Percentiles rank a stretch among this genome's conserved stretches.
phyloP scores from a whole-genome alignment of 768 basidiomycete genomes.

The Gymnopilus junonius region DNA sequence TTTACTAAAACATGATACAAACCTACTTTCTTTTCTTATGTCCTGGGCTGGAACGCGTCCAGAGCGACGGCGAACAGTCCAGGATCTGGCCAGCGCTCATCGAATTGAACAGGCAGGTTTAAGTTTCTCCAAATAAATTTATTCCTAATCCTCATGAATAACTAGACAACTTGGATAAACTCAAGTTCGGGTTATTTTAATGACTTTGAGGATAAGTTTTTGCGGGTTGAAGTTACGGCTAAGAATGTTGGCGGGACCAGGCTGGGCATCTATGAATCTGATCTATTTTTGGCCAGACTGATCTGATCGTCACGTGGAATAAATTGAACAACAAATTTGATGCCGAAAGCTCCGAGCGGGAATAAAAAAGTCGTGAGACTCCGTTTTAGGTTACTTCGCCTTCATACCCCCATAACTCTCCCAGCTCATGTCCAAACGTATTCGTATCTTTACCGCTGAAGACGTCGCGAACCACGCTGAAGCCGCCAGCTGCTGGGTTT shows the following conservation, averaged over 20 bases:
- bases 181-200: too few species aligned
- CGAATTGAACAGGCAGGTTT: neutral
- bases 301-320: neutral
- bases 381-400: neutral
- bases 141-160: too few species aligned
- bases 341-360: neutral
- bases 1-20: too few species aligned
- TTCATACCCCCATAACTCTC: neutral
- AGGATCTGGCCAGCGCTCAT: neutral
- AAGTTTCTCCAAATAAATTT: too few species aligned
- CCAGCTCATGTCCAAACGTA: slow-evolving; percentile 61
- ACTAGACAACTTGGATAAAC: too few species aligned
- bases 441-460: slow-evolving; percentile 74
- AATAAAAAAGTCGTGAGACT: slow-evolving; percentile 28
- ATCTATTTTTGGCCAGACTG: neutral
- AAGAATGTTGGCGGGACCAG: too few species aligned
- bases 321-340: neutral
- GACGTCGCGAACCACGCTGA: slow-evolving; percentile 73
- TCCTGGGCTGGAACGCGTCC: neutral
- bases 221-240: too few species aligned
- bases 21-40: neutral
- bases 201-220: too few species aligned
- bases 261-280: too few species aligned
- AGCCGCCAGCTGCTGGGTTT: slow-evolving; percentile 77
- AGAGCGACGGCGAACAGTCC: neutral